Evolutionary conservation across 2,329 filamentous ascomycete species (phyloP), one percentile per base, ranked within the genome.

Genomic region (Neonectria punicea): DNA sequence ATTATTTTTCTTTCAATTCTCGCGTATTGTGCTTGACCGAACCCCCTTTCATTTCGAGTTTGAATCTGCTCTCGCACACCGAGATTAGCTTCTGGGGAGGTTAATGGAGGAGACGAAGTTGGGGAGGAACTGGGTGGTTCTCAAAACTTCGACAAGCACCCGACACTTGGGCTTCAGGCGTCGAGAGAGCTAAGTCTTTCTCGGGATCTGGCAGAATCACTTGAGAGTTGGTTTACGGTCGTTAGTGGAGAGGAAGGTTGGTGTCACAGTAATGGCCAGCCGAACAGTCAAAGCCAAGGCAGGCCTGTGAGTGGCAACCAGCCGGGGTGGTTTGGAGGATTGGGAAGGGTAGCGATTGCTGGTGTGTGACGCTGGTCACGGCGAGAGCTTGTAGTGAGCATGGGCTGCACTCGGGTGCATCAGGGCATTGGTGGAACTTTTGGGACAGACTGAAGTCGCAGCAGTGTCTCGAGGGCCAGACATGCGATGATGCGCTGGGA

Each of bases 71-170:
- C 63, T 71, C 62, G 69, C 57, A 64, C 64, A 68, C 63, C 66
- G 68, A 71, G 68, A 68, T 44, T 71, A 60, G 78, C 74, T 79
- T 80, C 75, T 79, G 79, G 77, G 78, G 78, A 80, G 74, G 77
- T 69, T 65, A 69, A 68, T 62, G 59, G 65, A 65, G 67, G 61
- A 34, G 67, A 69, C 25, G 65, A 59, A 60, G 18, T 49, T 20
- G 53, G 61, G 47, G 20, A 34, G 34, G 28, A 63, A 43, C 56
- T 36, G 43, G 20, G 41, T 46, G 18, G 41, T 46, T 60, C 32
- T 71, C 53, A 50, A 22, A 49, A 61, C 44, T 30, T 28, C n/a
- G 41, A 16, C 39, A 44, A 56, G 30, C 25, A 50, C 50, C 55
- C 44, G 11, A 53, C 16, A 16, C 14, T 14, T 36, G 13, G 28